Evolutionary conservation across 805 yeast genomes (phyloP), one percentile per base, ranked within the genome.

Genomic region (Yarrowia divulgata): DNA sequence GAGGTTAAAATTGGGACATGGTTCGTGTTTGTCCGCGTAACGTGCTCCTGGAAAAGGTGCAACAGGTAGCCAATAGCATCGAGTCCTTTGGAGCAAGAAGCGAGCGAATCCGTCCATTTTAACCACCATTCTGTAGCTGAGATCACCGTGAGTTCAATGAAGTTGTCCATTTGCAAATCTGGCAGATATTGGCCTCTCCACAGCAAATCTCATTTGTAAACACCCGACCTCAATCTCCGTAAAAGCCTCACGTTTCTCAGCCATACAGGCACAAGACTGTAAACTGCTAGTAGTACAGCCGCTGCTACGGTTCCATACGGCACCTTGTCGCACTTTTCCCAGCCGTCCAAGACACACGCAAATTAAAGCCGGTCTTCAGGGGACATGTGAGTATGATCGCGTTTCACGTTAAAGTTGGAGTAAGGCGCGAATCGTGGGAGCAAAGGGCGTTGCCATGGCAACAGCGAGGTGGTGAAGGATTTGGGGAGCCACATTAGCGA

Each of bases 361-460:
- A 32, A 50, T 50, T 34, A 29, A 49, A 49, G 54, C 23, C 23
- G 29, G 29, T 45, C 48, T 14, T 43, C 50, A 60, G 50, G 50
- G 66, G 66, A 60, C 39, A 45, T 45, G 40, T 43, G 52, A 34
- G 60, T 60, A 42, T 60, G 69, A 40, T 32, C 40, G 67, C 60
- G 67, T 32, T 43, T 57, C 68, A 29, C 49, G 58, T 29, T 37
- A 46, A 29, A 57, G 63, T 57, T 57, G 63, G 46, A 16, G 46
- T 16, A 35, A 29, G 48, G 63, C 63, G 63, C 48, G 63, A 40
- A 54, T 54, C 60, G 45, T 34, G 29, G 58, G 10, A 19, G 58
- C 9, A 5, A n/a, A 6, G 12, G 23, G 23, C 35, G 63, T 57
- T 40, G 48, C 63, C 48, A 34, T 35, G 63, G 63, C 48, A 57